Evolutionary conservation across 441 rosid species (phyloP).

Genomic region (Populus trichocarpa): DNA sequence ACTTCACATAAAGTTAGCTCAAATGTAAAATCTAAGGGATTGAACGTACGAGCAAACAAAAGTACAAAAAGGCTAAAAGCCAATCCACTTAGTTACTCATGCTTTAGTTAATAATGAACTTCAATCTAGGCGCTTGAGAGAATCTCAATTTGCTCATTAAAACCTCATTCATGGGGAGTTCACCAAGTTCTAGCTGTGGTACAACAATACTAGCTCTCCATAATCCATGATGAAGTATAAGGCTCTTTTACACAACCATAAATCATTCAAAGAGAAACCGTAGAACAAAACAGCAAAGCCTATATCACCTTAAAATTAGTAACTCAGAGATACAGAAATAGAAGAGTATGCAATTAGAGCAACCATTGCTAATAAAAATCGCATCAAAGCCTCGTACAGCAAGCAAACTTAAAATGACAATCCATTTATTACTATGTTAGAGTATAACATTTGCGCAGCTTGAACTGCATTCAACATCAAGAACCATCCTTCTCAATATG

Average conservation of each 20-base stretch:
- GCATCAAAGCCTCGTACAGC: background rate
- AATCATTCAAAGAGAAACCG: background rate
- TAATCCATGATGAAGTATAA: background rate
- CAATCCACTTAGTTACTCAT: background rate
- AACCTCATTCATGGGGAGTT: background rate
- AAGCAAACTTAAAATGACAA: background rate
- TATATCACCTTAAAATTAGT: background rate
- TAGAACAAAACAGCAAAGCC: background rate
- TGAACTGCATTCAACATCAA: background rate
- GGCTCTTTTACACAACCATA: background rate
- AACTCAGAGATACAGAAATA: background rate
- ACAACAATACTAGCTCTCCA: background rate
- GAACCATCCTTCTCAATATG: background rate
- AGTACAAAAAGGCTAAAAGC: background rate
- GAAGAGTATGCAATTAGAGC: background rate
- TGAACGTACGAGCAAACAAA: background rate
- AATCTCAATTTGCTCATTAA: background rate
- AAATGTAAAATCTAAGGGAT: background rate
- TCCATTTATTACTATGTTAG: background rate
- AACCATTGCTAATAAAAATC: background rate
- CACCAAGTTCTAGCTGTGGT: background rate
- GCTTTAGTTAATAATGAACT: background rate
- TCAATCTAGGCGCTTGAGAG: background rate
- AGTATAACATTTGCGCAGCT: background rate
- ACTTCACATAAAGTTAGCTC: background rate